Conservation (phyloP, 371 early-diverging fungal species). For the Entomophthora muscae region DNA sequence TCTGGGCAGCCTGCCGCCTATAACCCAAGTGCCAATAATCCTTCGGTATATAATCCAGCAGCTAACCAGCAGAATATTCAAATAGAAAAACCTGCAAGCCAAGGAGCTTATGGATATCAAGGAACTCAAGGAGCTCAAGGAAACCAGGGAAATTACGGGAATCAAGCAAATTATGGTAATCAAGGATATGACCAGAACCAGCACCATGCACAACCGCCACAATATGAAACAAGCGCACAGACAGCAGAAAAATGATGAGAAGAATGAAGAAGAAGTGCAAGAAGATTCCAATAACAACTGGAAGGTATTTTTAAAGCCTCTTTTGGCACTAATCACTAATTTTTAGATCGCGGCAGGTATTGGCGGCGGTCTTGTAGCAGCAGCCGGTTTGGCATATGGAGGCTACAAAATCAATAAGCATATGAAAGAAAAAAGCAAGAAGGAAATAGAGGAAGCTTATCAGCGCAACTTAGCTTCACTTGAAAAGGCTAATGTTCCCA, state of each 20-base stretch:
- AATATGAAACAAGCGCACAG: background rate
- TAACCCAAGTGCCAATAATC: background rate
- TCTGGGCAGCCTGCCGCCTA: background rate
- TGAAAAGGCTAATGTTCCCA: background rate
- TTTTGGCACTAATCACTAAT: background rate
- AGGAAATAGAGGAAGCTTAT: slow-evolving; percentile 1
- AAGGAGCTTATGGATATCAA: background rate
- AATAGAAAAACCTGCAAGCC: background rate
- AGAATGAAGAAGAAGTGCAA: background rate
- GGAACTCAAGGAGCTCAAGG: background rate
- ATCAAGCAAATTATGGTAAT: background rate
- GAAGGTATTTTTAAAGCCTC: background rate
- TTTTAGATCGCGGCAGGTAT: slow-evolving; percentile 6
- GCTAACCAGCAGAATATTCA: background rate
- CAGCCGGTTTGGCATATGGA: slow-evolving; percentile 5
- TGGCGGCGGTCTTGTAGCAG: slow-evolving; percentile 5
- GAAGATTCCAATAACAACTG: background rate
- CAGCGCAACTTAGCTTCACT: background rate
- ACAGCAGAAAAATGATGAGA: background rate
- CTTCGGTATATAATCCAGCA: background rate
- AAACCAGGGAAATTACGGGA: background rate
- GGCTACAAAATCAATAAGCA: slow-evolving; percentile 6
- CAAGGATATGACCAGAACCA: background rate
- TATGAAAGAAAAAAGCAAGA: background rate
- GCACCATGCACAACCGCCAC: background rate